Evolutionary conservation across 345 rosid species (phyloP).

Genomic region (Acer saccharum): DNA sequence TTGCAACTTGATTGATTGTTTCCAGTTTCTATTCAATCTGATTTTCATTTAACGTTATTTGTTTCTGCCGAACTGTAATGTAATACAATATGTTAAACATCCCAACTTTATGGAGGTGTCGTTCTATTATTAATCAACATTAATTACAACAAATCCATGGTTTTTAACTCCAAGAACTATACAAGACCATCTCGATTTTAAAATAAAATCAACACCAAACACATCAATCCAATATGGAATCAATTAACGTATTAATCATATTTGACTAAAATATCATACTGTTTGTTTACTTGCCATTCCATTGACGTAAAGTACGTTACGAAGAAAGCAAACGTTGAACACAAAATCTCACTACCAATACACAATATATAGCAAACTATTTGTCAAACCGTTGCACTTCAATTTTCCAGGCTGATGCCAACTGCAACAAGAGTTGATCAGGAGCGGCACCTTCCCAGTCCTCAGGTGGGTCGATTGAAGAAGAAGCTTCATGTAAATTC

Average conservation of each 20-base stretch:
- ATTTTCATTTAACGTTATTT: too few relatives aligned
- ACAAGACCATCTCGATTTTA: too few relatives aligned
- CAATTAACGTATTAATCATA: neutral
- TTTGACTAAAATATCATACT: too few relatives aligned
- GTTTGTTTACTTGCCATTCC: neutral
- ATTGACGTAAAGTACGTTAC: neutral
- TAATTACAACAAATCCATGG: too few relatives aligned
- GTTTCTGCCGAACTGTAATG: too few relatives aligned
- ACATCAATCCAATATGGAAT: constrained; percentile 1
- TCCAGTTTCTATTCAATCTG: too few relatives aligned
- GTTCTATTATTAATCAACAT: too few relatives aligned
- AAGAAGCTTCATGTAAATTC: constrained; percentile 76
- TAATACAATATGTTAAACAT: too few relatives aligned
- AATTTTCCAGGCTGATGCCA: constrained; percentile 91
- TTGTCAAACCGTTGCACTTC: constrained; percentile 74
- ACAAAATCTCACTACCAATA: constrained; percentile 6
- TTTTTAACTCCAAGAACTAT: too few relatives aligned
- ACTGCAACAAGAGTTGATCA: constrained; percentile 78
- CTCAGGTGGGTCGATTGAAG: constrained; percentile 74
- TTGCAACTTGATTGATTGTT: too few relatives aligned
- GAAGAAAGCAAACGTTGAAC: neutral
- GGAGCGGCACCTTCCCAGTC: constrained; percentile 94
- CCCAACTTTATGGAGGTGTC: too few relatives aligned
- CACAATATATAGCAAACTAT: constrained; percentile 19
- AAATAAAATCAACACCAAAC: neutral